Percentiles rank a stretch among this genome's conserved stretches.
These are phyloP conservation scores for Magnusiomyces tetraspermus DNA, from an alignment of 1,139 yeast species.

Conservation along the genomic window DNA sequence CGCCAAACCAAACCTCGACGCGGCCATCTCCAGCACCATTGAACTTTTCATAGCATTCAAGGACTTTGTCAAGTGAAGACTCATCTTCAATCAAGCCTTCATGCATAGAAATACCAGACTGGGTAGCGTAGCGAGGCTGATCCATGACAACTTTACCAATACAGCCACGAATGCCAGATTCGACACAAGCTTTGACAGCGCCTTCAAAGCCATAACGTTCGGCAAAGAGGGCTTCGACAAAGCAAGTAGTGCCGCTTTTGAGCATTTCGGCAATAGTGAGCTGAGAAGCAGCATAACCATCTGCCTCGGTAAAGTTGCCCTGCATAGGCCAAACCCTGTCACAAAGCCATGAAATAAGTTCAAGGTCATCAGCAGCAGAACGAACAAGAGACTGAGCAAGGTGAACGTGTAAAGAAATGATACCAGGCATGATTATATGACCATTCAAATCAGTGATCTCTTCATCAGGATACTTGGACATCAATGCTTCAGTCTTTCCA, in stretches of 20 bases:
- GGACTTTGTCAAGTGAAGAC: conserved; percentile 23
- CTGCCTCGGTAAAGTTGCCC: conserved; percentile 24
- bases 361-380: conserved; percentile 25
- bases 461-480: conserved; percentile 16
- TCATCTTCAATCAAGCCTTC: conserved; percentile 20
- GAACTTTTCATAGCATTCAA: conserved; percentile 20
- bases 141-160: conserved; percentile 20
- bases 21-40: conserved; percentile 24
- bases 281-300: conserved; percentile 25
- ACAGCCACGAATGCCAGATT: conserved; percentile 22
- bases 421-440: conserved; percentile 24
- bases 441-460: conserved; percentile 14
- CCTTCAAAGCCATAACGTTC: conserved; percentile 27
- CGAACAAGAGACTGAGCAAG: conserved; percentile 20
- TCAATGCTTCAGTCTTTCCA: conserved; percentile 14
- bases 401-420: conserved; percentile 20
- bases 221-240: conserved; percentile 20
- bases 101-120: conserved; percentile 18
- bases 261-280: conserved; percentile 25
- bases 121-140: conserved; percentile 20
- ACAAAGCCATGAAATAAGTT: conserved; percentile 24
- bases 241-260: conserved; percentile 26
- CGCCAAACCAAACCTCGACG: conserved; percentile 26
- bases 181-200: conserved; percentile 24
- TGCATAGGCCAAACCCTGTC: conserved; percentile 28